Evolutionary conservation across 139 green algal genomes (phyloP).

Genomic region (Chlamydomonas sphaeroides): DNA sequence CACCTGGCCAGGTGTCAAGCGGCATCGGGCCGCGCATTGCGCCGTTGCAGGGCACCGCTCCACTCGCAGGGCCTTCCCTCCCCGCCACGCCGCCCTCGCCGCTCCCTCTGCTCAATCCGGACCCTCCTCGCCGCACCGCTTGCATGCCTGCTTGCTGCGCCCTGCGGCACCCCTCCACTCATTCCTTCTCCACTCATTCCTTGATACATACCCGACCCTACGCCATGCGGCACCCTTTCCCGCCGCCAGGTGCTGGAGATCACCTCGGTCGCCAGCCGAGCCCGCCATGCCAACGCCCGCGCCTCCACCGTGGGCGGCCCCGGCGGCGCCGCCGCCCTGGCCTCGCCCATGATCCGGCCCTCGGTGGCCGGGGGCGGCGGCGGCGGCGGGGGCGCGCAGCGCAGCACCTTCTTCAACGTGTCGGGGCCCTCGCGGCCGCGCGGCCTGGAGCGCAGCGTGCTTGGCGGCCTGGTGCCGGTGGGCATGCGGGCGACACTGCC

Average conservation of each 20-base stretch:
- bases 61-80: no score
- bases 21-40: no score
- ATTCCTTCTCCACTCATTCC: no score
- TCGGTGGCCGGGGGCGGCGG: neutral
- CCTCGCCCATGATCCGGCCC: neutral
- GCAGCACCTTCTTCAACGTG: neutral
- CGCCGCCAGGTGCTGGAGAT: constrained; percentile 7
- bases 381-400: neutral
- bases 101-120: no score
- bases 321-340: neutral
- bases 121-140: no score
- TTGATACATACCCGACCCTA: no score
- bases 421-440: constrained; percentile 7
- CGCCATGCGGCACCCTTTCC: neutral
- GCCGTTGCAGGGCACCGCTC: no score
- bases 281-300: neutral
- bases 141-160: no score
- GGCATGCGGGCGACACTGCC: neutral
- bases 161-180: no score
- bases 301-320: neutral
- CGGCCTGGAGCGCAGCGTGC: constrained; percentile 5
- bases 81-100: no score
- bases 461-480: constrained; percentile 11
- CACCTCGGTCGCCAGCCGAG: neutral
- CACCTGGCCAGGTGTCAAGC: no score